Percentiles rank a stretch among this genome's conserved stretches.
Evolutionary conservation across 768 basidiomycete genomes (phyloP).

Genomic region (Cubamyces lactineus): DNA sequence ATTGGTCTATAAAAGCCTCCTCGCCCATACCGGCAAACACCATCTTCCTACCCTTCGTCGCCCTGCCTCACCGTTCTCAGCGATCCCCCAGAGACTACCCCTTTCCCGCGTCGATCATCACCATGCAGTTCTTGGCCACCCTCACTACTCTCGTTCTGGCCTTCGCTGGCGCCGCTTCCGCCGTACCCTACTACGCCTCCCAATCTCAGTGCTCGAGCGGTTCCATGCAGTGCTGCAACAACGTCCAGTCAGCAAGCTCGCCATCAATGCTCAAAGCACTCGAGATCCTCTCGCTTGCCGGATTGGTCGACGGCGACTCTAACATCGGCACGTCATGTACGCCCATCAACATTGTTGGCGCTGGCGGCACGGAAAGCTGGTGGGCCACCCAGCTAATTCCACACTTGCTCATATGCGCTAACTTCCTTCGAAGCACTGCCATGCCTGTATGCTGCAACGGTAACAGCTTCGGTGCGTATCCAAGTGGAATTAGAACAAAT

Average conservation of each 20-base stretch:
- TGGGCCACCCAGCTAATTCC: not conserved
- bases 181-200: conserved; percentile 7
- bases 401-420: not conserved
- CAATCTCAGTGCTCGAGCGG: conserved; percentile 24
- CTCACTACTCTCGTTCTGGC: conserved; percentile 14
- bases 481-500: too few species aligned
- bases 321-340: conserved; percentile 14
- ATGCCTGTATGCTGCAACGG: conserved; percentile 23
- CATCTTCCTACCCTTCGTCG: not conserved
- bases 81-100: not conserved
- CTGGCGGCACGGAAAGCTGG: conserved; percentile 17
- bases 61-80: not conserved
- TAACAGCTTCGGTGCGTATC: conserved; percentile 16
- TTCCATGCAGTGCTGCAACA: conserved; percentile 29
- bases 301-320: not conserved
- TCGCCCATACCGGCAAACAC: not conserved
- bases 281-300: not conserved
- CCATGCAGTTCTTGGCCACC: conserved; percentile 20
- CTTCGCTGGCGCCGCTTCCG: conserved; percentile 10
- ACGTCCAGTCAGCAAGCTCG: conserved; percentile 19
- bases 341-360: conserved; percentile 8
- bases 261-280: conserved; percentile 5
- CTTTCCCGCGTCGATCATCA: not conserved
- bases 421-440: not conserved
- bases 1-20: not conserved